Conservation (phyloP, 2,329 filamentous ascomycete genomes). For the Cryphonectria naterciae region DNA sequence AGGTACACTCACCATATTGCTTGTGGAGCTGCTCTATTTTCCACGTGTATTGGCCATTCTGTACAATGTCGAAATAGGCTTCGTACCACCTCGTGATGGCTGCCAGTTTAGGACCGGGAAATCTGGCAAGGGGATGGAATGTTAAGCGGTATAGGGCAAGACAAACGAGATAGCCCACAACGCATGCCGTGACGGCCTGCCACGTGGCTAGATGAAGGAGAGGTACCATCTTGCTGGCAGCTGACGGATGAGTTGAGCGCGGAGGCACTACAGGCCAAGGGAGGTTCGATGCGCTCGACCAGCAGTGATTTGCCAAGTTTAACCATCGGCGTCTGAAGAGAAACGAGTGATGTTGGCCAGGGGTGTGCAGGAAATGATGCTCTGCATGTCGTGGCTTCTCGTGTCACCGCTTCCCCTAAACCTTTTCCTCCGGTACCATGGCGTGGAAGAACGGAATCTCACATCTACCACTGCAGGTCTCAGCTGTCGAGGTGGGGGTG, state of each 20-base stretch:
- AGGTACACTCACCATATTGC: conserved; percentile 38
- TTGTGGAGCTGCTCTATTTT: conserved; percentile 40
- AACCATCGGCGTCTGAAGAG: background rate
- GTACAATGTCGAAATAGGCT: conserved; percentile 4
- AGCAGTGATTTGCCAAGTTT: background rate
- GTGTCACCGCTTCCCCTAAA: background rate
- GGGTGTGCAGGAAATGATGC: too few species aligned
- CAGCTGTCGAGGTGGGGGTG: background rate
- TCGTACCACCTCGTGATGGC: conserved; percentile 6
- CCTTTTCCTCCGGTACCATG: background rate
- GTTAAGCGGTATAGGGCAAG: conserved; percentile 11
- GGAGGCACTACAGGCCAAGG: background rate
- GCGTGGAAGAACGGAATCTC: background rate
- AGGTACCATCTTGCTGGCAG: conserved; percentile 4
- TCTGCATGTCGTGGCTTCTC: too few species aligned
- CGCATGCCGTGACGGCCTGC: background rate
- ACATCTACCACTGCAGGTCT: background rate
- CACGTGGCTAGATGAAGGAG: background rate
- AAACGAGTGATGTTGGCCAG: too few species aligned
- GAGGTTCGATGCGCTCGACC: background rate
- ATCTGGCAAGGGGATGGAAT: conserved; percentile 9
- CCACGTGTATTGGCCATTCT: conserved; percentile 37
- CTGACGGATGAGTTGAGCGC: background rate
- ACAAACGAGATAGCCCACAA: background rate
- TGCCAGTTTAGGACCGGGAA: conserved; percentile 15